A percentile compares a stretch with the other conserved stretches of the same genome.
phyloP scores from a whole-genome alignment of 2,329 filamentous ascomycete genomes.

The Cordyceps tenuipes region DNA sequence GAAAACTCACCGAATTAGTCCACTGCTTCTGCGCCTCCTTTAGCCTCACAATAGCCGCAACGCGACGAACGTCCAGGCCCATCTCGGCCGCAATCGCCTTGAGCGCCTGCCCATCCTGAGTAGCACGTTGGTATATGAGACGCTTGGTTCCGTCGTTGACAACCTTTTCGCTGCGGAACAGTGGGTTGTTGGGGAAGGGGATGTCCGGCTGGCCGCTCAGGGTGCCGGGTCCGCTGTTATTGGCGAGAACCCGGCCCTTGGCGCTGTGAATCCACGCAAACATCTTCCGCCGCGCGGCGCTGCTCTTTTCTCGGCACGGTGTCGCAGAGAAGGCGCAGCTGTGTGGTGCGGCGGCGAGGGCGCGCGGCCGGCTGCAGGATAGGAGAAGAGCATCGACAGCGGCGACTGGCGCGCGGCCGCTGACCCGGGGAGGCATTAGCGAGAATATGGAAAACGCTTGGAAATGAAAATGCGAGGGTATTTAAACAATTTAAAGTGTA shows the following conservation, averaged over 20 bases:
- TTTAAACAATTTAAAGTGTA: not conserved
- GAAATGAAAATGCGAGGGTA: not conserved
- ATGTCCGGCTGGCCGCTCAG: conserved; percentile 30
- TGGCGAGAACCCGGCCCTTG: conserved; percentile 19
- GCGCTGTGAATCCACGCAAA: conserved; percentile 28
- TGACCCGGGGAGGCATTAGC: conserved; percentile 20
- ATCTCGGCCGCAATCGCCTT: conserved; percentile 70
- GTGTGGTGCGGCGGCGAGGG: conserved; percentile 13
- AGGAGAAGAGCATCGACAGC: conserved; percentile 25
- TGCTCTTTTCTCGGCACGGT: conserved; percentile 29
- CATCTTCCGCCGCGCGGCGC: conserved; percentile 29
- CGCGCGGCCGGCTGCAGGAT: conserved; percentile 13
- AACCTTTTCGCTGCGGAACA: conserved; percentile 64
- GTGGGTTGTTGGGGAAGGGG: conserved; percentile 67
- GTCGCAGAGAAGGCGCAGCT: conserved; percentile 33
- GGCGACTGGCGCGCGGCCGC: conserved; percentile 21
- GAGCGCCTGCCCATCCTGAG: conserved; percentile 56
- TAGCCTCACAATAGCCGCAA: conserved; percentile 76
- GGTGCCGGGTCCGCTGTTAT: conserved; percentile 27
- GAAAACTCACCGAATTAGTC: conserved; percentile 59
- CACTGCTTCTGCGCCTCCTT: conserved; percentile 80
- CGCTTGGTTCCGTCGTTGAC: conserved; percentile 66
- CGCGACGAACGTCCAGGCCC: conserved; percentile 71
- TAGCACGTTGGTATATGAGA: conserved; percentile 63
- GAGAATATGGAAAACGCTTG: not conserved